Percentiles rank a stretch among this genome's conserved stretches.
Conservation (phyloP, 2,329 filamentous ascomycete species). For the Sclerotiophoma versabilis region DNA sequence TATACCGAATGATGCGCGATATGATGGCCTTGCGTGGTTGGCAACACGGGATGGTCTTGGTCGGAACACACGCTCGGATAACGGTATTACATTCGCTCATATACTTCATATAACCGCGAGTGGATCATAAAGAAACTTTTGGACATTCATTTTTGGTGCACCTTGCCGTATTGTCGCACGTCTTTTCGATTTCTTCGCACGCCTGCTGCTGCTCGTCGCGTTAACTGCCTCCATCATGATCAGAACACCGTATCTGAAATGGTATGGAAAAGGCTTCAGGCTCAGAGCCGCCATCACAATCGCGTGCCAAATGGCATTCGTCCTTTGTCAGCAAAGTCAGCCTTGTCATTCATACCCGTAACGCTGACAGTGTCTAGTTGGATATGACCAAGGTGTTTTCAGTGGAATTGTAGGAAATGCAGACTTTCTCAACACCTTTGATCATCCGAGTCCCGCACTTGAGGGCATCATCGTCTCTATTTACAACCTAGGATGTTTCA, state of each 20-base stretch:
- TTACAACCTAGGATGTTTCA: slow-evolving; percentile 51
- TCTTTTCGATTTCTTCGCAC: not conserved
- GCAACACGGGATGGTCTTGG: slow-evolving; percentile 5
- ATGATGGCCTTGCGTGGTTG: not conserved
- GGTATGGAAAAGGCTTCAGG: slow-evolving; percentile 37
- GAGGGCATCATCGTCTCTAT: slow-evolving; percentile 55
- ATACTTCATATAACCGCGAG: slow-evolving; percentile 3
- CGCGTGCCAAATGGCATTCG: slow-evolving; percentile 41
- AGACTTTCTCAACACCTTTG: slow-evolving; percentile 50
- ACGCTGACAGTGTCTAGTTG: too few species aligned
- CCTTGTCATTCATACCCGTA: too few species aligned
- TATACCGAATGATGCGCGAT: not conserved
- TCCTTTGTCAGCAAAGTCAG: too few species aligned
- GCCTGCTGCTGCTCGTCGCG: not conserved
- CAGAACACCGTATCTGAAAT: slow-evolving; percentile 33
- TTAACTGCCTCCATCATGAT: slow-evolving; percentile 21
- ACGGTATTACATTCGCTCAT: not conserved
- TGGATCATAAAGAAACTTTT: not conserved
- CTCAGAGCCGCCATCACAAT: slow-evolving; percentile 39
- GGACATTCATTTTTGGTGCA: too few species aligned
- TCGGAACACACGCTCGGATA: not conserved
- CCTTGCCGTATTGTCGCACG: not conserved
- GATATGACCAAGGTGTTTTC: slow-evolving; percentile 50
- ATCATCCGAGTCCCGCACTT: slow-evolving; percentile 47
- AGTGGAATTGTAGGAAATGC: slow-evolving; percentile 52